Conservation (phyloP, 2,329 filamentous ascomycete genomes). For the Monilinia vaccinii-corymbosi region DNA sequence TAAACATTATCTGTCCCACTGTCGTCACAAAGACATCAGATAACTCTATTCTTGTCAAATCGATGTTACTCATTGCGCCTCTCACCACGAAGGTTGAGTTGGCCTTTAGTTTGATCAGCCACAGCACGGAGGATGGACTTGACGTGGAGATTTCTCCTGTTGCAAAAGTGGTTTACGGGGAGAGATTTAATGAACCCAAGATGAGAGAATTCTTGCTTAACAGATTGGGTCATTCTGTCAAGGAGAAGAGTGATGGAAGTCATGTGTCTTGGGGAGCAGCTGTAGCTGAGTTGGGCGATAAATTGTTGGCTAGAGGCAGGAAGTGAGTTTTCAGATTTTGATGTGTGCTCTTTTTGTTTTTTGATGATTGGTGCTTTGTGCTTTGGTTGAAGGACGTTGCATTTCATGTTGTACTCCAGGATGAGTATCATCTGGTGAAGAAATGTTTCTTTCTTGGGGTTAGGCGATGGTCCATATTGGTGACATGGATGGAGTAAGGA, state of each 20-base stretch:
- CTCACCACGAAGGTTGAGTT: conserved; percentile 62
- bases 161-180: conserved; percentile 64
- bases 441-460: background rate
- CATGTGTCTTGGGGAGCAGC: conserved; percentile 44
- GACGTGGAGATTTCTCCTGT: conserved; percentile 44
- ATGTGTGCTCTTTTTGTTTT: background rate
- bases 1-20: conserved; percentile 58
- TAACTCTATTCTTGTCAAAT: conserved; percentile 51
- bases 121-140: conserved; percentile 39
- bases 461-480: background rate
- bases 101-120: conserved; percentile 44
- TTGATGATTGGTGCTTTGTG: background rate
- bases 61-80: conserved; percentile 52
- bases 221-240: conserved; percentile 35
- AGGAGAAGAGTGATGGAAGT: conserved; percentile 30
- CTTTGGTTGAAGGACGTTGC: too few species aligned
- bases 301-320: conserved; percentile 45
- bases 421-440: background rate
- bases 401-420: background rate
- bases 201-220: conserved; percentile 62
- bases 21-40: conserved; percentile 55
- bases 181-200: conserved; percentile 66
- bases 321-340: conserved; percentile 32
- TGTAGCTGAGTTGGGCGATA: conserved; percentile 45
- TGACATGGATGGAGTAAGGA: background rate